phyloP scores from a whole-genome alignment of 495 filamentous ascomycete species.

The Penicillium cataractarum region DNA sequence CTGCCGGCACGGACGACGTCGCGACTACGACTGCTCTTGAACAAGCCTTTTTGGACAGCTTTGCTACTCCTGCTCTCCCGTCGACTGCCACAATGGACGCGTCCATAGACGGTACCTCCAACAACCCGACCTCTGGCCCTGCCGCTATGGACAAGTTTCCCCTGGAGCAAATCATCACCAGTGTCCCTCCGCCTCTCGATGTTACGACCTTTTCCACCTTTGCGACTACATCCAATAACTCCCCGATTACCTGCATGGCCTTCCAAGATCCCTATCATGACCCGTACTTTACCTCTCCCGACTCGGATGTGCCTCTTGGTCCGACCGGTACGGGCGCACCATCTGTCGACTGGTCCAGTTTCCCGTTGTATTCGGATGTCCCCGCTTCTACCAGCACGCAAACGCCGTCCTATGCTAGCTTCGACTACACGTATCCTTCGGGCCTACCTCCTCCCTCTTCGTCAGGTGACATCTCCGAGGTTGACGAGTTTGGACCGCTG shows the following conservation, averaged over 20 bases:
- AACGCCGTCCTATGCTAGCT: conserved; percentile 68
- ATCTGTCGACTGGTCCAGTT: conserved; percentile 75
- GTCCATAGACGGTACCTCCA: conserved; percentile 18
- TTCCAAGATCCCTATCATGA: conserved; percentile 50
- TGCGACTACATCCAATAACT: conserved; percentile 37
- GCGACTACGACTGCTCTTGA: conserved; percentile 64
- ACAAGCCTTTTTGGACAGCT: conserved; percentile 57
- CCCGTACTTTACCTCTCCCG: conserved; percentile 51
- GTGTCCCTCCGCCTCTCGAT: conserved; percentile 42
- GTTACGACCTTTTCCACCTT: conserved; percentile 42
- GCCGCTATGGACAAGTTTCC: conserved; percentile 39
- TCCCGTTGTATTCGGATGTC: conserved; percentile 62
- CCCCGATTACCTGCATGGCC: conserved; percentile 47
- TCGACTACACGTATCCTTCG: conserved; percentile 61
- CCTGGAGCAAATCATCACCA: conserved; percentile 44
- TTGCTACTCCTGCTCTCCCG: conserved; percentile 50
- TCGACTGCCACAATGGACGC: conserved; percentile 44
- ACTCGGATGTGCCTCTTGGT: conserved; percentile 66
- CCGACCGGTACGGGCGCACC: conserved; percentile 66
- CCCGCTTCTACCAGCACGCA: conserved; percentile 71
- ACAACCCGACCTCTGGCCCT: conserved; percentile 30
- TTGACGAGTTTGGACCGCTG: conserved; percentile 62
- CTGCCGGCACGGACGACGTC: conserved; percentile 59
- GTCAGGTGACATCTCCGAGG: conserved; percentile 76
- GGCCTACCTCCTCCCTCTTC: conserved; percentile 64